phyloP scores from a whole-genome alignment of 805 yeast species.

The Wickerhamiella nectarea region DNA sequence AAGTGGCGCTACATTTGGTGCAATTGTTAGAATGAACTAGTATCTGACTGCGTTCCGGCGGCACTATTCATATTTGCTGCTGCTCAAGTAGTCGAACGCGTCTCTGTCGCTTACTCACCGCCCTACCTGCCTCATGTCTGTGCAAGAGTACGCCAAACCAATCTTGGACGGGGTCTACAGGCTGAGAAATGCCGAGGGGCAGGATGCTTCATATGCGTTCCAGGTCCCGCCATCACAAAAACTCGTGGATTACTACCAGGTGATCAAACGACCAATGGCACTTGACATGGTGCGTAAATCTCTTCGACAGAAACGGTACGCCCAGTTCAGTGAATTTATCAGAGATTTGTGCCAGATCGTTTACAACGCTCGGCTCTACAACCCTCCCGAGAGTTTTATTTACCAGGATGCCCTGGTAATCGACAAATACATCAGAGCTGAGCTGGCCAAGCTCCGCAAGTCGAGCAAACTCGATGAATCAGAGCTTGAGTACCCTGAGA shows the following conservation, averaged over 20 bases:
- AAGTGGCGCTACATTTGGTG: no score
- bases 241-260: conserved; percentile 65
- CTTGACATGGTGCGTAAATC: conserved; percentile 51
- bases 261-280: conserved; percentile 70
- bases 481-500: conserved; percentile 40
- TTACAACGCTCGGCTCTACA: conserved; percentile 82
- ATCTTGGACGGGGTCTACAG: conserved; percentile 25
- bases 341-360: conserved; percentile 70
- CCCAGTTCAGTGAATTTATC: conserved; percentile 52
- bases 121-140: not conserved
- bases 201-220: conserved; percentile 41
- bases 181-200: conserved; percentile 27
- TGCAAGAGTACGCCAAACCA: conserved; percentile 12
- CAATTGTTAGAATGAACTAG: no score
- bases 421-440: conserved; percentile 37
- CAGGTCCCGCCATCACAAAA: conserved; percentile 60
- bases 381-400: conserved; percentile 52
- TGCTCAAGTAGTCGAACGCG: no score
- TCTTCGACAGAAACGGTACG: conserved; percentile 41
- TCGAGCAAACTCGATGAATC: conserved; percentile 28
- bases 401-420: conserved; percentile 54
- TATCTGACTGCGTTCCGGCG: no score
- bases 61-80: no score
- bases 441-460: conserved; percentile 36
- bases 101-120: not conserved